Conservation (phyloP, 306 rosid genomes). For the Lablab purpureus region DNA sequence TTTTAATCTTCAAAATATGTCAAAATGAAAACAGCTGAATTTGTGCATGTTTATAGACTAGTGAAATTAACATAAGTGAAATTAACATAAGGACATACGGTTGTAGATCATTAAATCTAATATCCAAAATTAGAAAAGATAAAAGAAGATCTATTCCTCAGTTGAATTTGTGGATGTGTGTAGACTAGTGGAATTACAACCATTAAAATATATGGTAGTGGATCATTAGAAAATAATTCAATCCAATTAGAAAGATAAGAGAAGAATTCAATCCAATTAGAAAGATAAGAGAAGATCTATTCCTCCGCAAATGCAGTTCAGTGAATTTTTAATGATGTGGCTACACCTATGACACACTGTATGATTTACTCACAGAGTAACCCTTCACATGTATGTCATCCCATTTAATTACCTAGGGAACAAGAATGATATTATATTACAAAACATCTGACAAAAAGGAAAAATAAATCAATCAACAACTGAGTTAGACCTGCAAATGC, state of each 20-base stretch:
- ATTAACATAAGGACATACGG: too few species aligned
- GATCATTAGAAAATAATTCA: slow-evolving; percentile 2
- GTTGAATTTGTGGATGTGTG: background rate
- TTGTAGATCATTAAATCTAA: too few species aligned
- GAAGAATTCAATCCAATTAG: slow-evolving; percentile 26
- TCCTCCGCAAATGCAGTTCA: slow-evolving; percentile 36
- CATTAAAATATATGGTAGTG: background rate
- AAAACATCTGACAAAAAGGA: slow-evolving; percentile 40
- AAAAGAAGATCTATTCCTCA: too few species aligned
- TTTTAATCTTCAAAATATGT: too few species aligned
- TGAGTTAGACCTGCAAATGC: slow-evolving; percentile 57
- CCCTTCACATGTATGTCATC: slow-evolving; percentile 30
- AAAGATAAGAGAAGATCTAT: slow-evolving; percentile 35
- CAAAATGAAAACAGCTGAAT: too few species aligned
- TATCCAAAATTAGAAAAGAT: too few species aligned
- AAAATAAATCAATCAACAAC: slow-evolving; percentile 54
- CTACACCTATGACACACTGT: slow-evolving; percentile 39
- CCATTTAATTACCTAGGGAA: slow-evolving; percentile 28
- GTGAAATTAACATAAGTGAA: too few species aligned
- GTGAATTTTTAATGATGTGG: slow-evolving; percentile 33
- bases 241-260: slow-evolving; percentile 38
- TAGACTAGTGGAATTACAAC: background rate
- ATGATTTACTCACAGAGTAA: slow-evolving; percentile 32
- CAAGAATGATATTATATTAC: slow-evolving; percentile 45
- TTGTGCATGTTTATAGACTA: background rate